Base-by-base conservation (phyloP, 257 asterid genomes). In the Agastache rugosa region DNA sequence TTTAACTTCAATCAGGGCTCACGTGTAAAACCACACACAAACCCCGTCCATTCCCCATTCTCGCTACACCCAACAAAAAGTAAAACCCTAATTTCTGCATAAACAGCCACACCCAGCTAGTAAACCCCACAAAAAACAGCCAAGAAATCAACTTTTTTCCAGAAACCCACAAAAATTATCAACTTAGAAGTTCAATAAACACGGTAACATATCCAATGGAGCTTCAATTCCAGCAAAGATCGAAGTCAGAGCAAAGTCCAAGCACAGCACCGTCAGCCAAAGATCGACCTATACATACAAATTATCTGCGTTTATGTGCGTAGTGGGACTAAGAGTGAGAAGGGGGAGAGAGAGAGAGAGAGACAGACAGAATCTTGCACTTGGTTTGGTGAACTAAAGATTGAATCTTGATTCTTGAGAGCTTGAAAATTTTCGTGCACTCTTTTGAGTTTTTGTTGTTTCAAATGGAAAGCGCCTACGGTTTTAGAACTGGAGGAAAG, bases 1-100 rank as follows among this genome's bases (percentile, higher is more conserved):
- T 64, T 73, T 19, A 53, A 67, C 83, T 77, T 85, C 84, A 83
- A 73, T 83, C 76, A 77, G 81, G 80, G 42, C 81, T 82, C 58
- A 41, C 75, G 37, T 45, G 54, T 11, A 50, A 77, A 75, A 60
- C 71, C 69, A 67, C 64, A 68, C 74, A 47, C 53, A 65, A 66
- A 6, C 67, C 48, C 34, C 79, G 27, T 29, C 48, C 72, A 69
- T 35, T 42, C 62, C 73, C 81, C 82, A 75, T 66, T 66, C 74
- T 65, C 47, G n/a, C 53, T 41, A 25, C 55, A 71, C 25, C 48
- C 54, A 61, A 22, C 61, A 37, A 78, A 55, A 27, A 3, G 8
- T 16, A 69, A 79, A 79, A 76, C 80, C 88, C 86, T 79, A 69
- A 63, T 25, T 73, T 73, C 66, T 47, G 72, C 79, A 35, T 35